These are phyloP conservation scores for Talaromyces sp. DNA, from an alignment of 2,329 filamentous ascomycete genomes.

Conservation along the genomic window DNA sequence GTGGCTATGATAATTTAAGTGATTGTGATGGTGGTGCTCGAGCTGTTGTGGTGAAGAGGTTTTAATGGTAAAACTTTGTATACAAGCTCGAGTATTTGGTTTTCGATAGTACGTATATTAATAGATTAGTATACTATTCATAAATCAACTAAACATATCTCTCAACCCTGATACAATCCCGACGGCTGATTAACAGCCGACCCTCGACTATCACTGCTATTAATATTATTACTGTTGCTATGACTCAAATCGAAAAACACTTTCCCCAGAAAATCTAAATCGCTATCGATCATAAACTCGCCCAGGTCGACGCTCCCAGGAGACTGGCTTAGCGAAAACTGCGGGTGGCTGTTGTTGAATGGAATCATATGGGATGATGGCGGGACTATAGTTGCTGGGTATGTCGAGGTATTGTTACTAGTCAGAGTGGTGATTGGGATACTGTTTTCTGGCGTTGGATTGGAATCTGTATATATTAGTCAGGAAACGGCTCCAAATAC, in stretches of 20 bases:
- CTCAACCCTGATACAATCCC: neutral
- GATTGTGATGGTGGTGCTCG: slow-evolving; percentile 5
- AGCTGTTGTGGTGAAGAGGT: slow-evolving; percentile 6
- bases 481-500: neutral
- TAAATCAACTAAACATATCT: neutral
- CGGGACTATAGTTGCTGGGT: neutral
- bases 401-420: neutral
- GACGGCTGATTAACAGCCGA: neutral
- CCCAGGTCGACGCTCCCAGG: slow-evolving; percentile 5
- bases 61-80: neutral
- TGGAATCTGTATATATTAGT: neutral
- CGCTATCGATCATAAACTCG: slow-evolving; percentile 9
- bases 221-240: neutral
- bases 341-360: neutral
- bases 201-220: neutral
- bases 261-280: slow-evolving; percentile 2
- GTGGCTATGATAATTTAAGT: neutral
- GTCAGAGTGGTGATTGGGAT: neutral
- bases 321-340: slow-evolving; percentile 1
- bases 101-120: too few relatives aligned
- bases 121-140: too few relatives aligned
- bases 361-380: neutral
- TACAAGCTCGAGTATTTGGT: too few relatives aligned
- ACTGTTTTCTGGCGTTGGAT: neutral
- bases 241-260: slow-evolving; percentile 4